Evolutionary conservation across 345 rosid genomes (phyloP).

Genomic region (Linum tenue): DNA sequence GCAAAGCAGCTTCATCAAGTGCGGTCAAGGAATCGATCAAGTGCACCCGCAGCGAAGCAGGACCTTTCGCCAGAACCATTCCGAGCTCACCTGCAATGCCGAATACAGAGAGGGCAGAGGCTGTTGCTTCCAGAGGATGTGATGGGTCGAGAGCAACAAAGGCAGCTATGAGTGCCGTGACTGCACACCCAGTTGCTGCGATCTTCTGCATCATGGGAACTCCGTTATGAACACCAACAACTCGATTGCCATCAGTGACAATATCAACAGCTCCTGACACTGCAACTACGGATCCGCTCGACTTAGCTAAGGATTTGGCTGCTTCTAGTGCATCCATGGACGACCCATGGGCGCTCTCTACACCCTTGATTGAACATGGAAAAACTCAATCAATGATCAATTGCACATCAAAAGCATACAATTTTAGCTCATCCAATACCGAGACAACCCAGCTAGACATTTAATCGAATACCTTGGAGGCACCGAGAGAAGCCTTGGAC

Average conservation of each 20-base stretch:
- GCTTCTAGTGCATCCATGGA: slow-evolving; percentile 76
- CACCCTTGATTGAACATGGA: slow-evolving; percentile 37
- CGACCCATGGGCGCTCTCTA: slow-evolving; percentile 56
- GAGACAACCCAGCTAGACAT: neutral
- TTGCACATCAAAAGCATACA: neutral
- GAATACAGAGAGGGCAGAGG: slow-evolving; percentile 64
- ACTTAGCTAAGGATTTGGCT: slow-evolving; percentile 60
- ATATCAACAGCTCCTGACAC: slow-evolving; percentile 76
- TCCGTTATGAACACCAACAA: slow-evolving; percentile 62
- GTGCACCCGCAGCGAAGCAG: slow-evolving; percentile 73
- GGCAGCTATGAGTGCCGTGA: slow-evolving; percentile 67
- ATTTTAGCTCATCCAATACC: neutral
- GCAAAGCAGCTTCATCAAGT: slow-evolving; percentile 44
- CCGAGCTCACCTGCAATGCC: slow-evolving; percentile 86
- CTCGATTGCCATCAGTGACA: slow-evolving; percentile 56
- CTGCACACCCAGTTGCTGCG: slow-evolving; percentile 80
- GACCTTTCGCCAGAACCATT: slow-evolving; percentile 63
- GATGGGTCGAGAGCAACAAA: slow-evolving; percentile 57
- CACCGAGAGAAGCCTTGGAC: slow-evolving; percentile 43
- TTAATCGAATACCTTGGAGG: slow-evolving; percentile 39
- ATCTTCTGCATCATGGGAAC: slow-evolving; percentile 80
- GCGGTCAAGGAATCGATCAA: slow-evolving; percentile 66
- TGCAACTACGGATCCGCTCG: slow-evolving; percentile 60
- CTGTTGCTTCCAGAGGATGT: slow-evolving; percentile 62
- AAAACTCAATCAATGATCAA: neutral